These are phyloP conservation scores for Phellinidium pouzarii DNA, from an alignment of 1,284 basidiomycete species.

Conservation along the genomic window DNA sequence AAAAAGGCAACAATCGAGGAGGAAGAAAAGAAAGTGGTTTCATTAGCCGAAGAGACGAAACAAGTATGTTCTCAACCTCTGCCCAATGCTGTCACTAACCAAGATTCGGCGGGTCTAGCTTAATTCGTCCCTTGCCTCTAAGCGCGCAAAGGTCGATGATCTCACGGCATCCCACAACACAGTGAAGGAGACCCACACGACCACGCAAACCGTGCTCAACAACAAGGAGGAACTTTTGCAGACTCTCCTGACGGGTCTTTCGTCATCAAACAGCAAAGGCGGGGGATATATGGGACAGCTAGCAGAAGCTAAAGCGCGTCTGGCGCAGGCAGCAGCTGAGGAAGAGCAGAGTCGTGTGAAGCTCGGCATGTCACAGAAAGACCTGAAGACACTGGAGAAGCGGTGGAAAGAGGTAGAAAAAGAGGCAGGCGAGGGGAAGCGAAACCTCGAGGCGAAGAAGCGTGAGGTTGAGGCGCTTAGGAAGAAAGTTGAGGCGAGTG, in stretches of 20 bases:
- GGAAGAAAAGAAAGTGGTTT: slow-evolving; percentile 62
- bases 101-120: slow-evolving; percentile 36
- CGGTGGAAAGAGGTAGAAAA: slow-evolving; percentile 82
- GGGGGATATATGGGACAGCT: slow-evolving; percentile 97
- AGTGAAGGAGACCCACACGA: slow-evolving; percentile 70
- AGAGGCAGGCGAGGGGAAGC: slow-evolving; percentile 73
- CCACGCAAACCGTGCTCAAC: slow-evolving; percentile 55
- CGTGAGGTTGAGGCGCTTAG: slow-evolving; percentile 55
- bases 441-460: slow-evolving; percentile 58
- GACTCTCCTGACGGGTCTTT: slow-evolving; percentile 89
- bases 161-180: slow-evolving; percentile 58
- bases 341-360: slow-evolving; percentile 81
- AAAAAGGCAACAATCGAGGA: slow-evolving; percentile 74
- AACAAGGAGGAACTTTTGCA: slow-evolving; percentile 93
- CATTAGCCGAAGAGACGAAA: slow-evolving; percentile 49
- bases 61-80: slow-evolving; percentile 43
- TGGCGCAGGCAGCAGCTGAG: slow-evolving; percentile 76
- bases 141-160: slow-evolving; percentile 52
- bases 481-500: slow-evolving; percentile 52
- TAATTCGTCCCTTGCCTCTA: slow-evolving; percentile 46
- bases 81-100: neutral
- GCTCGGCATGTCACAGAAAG: slow-evolving; percentile 75
- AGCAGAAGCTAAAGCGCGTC: slow-evolving; percentile 75
- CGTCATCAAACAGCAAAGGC: slow-evolving; percentile 61
- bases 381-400: slow-evolving; percentile 73